Conservation (phyloP, 2,329 filamentous ascomycete genomes). For the Fusarium sp. region DNA sequence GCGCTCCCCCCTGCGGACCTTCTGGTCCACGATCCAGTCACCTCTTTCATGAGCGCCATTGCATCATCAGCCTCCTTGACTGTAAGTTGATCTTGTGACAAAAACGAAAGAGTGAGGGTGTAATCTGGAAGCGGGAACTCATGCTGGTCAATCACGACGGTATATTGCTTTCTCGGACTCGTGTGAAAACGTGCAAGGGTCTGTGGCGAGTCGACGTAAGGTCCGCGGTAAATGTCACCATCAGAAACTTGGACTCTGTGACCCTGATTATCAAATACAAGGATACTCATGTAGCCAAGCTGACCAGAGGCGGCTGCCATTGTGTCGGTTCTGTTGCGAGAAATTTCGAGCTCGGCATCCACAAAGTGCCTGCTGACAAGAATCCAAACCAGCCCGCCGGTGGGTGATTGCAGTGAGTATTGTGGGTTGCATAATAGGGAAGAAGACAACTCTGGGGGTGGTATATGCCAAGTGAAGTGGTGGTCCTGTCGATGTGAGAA, state of each 20-base stretch:
- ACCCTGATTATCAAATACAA: constrained; percentile 79
- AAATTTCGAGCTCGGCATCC: constrained; percentile 70
- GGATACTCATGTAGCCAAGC: constrained; percentile 87
- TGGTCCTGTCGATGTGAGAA: constrained; percentile 87
- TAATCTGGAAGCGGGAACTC: constrained; percentile 78
- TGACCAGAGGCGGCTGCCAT: constrained; percentile 61
- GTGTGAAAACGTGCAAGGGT: constrained; percentile 77
- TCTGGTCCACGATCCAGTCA: constrained; percentile 77
- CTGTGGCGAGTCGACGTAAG: constrained; percentile 95
- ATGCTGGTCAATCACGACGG: constrained; percentile 80
- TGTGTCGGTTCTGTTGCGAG: constrained; percentile 56
- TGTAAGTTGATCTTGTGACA: constrained; percentile 72
- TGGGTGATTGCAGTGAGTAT: constrained; percentile 72
- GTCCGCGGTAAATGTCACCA: constrained; percentile 75
- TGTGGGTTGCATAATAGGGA: constrained; percentile 75
- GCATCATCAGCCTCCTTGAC: constrained; percentile 71
- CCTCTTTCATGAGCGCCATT: constrained; percentile 68
- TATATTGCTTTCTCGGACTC: constrained; percentile 58
- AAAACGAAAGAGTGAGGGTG: constrained; percentile 87
- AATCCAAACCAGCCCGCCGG: constrained; percentile 78
- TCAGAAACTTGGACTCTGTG: constrained; percentile 79
- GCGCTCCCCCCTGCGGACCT: constrained; percentile 88
- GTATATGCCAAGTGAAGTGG: constrained; percentile 85
- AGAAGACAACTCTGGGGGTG: constrained; percentile 61
- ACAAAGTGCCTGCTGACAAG: constrained; percentile 88